Evolutionary conservation across 768 basidiomycete genomes (phyloP).

Genomic region (Lactarius sanguifluus): DNA sequence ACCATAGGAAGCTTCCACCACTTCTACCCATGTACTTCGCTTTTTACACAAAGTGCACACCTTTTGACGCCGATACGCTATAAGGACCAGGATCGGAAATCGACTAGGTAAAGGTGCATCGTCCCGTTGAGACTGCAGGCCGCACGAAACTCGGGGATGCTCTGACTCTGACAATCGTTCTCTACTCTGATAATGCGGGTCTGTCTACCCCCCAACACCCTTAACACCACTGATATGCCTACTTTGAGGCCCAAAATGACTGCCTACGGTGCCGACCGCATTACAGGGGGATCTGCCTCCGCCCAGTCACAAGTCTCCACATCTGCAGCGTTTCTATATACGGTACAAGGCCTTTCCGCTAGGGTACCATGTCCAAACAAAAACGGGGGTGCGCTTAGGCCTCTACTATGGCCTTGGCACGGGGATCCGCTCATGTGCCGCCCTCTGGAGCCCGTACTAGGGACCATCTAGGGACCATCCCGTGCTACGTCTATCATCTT

Average conservation of each 20-base stretch:
- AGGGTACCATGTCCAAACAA: neutral
- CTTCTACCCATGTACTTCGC: neutral
- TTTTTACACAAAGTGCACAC: neutral
- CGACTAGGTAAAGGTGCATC: neutral
- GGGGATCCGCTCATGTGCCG: neutral
- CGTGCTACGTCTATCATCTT: neutral
- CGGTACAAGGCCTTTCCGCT: neutral
- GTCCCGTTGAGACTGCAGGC: neutral
- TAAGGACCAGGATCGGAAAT: neutral
- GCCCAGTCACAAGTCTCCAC: neutral
- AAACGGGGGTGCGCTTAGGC: neutral
- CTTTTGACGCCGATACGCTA: neutral
- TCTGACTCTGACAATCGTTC: neutral
- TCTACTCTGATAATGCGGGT: neutral
- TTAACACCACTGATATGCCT: neutral
- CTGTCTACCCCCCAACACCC: no score
- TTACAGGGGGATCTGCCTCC: slow-evolving; percentile 4
- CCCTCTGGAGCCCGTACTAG: neutral
- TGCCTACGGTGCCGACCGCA: neutral
- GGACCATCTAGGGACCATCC: no score
- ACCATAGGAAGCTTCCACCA: neutral
- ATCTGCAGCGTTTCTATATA: neutral
- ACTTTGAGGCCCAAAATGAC: neutral
- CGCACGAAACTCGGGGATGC: no score
- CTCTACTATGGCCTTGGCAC: neutral